Percentiles rank a stretch among this genome's conserved stretches.
phyloP scores from a whole-genome alignment of 2,329 filamentous ascomycete genomes.

The Tolypocladium sp. region DNA sequence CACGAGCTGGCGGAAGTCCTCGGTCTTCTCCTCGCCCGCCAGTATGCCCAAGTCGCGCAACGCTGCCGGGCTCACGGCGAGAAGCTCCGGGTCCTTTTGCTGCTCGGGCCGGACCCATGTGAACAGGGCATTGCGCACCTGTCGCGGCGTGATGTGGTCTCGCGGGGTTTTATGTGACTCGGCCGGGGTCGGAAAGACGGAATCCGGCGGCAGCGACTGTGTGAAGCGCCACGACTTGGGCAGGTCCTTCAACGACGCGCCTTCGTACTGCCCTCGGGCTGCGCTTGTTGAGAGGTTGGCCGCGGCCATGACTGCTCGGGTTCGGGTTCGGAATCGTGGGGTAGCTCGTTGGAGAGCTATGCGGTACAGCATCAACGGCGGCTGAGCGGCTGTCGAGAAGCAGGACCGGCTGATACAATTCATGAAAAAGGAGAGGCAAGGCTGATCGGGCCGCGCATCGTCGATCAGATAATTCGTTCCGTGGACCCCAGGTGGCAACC shows the following conservation, averaged over 20 bases:
- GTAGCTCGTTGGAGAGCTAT: constrained; percentile 19
- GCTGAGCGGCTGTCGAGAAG: background rate
- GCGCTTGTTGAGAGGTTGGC: constrained; percentile 20
- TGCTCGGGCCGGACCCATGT: constrained; percentile 82
- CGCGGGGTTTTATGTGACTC: constrained; percentile 75
- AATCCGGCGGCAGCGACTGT: constrained; percentile 64
- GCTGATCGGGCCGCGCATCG: background rate
- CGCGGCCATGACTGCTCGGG: constrained; percentile 19
- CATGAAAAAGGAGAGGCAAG: background rate
- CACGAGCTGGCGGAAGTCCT: constrained; percentile 69
- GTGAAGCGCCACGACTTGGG: constrained; percentile 60
- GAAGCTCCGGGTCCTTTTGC: constrained; percentile 63
- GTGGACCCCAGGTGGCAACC: background rate
- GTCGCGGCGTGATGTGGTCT: constrained; percentile 65
- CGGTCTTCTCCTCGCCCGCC: constrained; percentile 55
- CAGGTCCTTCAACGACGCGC: constrained; percentile 40
- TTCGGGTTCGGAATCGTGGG: constrained; percentile 15
- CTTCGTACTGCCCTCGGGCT: constrained; percentile 5
- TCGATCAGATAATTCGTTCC: background rate
- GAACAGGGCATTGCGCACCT: constrained; percentile 78
- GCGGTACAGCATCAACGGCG: constrained; percentile 24
- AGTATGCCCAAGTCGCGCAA: constrained; percentile 73
- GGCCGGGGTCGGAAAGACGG: constrained; percentile 68
- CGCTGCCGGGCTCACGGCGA: constrained; percentile 71
- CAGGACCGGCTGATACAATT: background rate